Evolutionary conservation across 441 rosid species (phyloP).

Genomic region (Pelargonium fulgidum): DNA sequence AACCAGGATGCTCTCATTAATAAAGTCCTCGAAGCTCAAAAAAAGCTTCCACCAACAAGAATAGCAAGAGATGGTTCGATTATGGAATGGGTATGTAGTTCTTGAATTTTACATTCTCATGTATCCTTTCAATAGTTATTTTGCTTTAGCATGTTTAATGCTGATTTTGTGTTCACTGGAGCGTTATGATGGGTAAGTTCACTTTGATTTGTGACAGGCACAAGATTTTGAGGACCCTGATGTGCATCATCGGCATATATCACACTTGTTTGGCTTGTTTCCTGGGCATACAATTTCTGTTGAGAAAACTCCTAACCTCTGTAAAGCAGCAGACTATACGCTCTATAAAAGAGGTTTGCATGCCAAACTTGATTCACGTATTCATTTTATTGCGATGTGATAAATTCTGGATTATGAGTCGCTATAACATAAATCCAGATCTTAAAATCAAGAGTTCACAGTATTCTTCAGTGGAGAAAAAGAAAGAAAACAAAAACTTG

Average conservation of each 20-base stretch:
- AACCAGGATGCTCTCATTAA: constrained; percentile 4
- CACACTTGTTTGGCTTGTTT: constrained; percentile 24
- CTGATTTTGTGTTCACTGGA: not conserved
- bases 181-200: not conserved
- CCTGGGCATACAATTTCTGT: constrained; percentile 21
- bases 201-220: constrained; percentile 13
- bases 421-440: too few relatives aligned
- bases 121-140: not conserved
- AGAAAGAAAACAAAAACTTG: not conserved
- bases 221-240: constrained; percentile 23
- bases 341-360: constrained; percentile 23
- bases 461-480: not conserved
- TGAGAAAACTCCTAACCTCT: constrained; percentile 18
- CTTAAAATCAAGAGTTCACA: not conserved
- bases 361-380: not conserved
- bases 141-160: not conserved
- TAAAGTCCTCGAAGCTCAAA: constrained; percentile 18
- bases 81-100: constrained; percentile 26
- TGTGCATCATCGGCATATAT: constrained; percentile 22
- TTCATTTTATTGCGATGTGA: not conserved
- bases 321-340: constrained; percentile 18
- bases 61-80: constrained; percentile 24
- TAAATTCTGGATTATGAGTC: not conserved
- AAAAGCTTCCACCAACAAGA: constrained; percentile 23
- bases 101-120: not conserved